Evolutionary conservation across 306 rosid genomes (phyloP), one percentile per base, ranked within the genome.

Genomic region (Senna tora): DNA sequence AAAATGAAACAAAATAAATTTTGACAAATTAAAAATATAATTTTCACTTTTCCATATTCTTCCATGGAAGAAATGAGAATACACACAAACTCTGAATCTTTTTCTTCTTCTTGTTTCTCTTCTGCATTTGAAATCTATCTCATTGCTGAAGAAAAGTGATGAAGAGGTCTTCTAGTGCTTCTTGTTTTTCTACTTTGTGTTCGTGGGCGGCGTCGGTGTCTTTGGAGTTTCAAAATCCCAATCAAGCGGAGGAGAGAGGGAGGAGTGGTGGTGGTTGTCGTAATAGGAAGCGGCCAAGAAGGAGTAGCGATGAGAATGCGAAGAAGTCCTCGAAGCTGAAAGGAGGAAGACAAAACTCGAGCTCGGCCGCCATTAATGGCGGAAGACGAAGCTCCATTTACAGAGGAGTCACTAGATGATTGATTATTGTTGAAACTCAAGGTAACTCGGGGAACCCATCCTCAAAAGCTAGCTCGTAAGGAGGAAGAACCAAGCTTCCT

Each of bases 381-480:
- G 46, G 66, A n/a, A 21, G 67, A 38, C 8, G 66, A 36, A 61
- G 67, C 43, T 61, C 67, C 10, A 38, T 17, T 38, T 38, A 61
- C 32, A 36, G 67, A 61, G 67, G 67, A 36, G 67, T 61, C 47
- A 61, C 67, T 15, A 61, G 67, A 49, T 61, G 16, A 38, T 12
- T 4, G 34, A 59, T 16, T 36, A n/a, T n/a, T n/a, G n/a, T n/a
- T n/a, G n/a, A n/a, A n/a, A n/a, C n/a, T n/a, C n/a, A n/a, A n/a
- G n/a, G n/a, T n/a, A n/a, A n/a, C n/a, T n/a, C n/a, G n/a, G n/a
- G n/a, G n/a, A n/a, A n/a, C n/a, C n/a, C n/a, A n/a, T n/a, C n/a
- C n/a, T n/a, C n/a, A n/a, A n/a, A n/a, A n/a, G n/a, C n/a, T n/a
- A n/a, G n/a, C n/a, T n/a, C n/a, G n/a, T n/a, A n/a, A n/a, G n/a